Evolutionary conservation across 1,284 basidiomycete species (phyloP).

Genomic region (Entoloma clypeatum): DNA sequence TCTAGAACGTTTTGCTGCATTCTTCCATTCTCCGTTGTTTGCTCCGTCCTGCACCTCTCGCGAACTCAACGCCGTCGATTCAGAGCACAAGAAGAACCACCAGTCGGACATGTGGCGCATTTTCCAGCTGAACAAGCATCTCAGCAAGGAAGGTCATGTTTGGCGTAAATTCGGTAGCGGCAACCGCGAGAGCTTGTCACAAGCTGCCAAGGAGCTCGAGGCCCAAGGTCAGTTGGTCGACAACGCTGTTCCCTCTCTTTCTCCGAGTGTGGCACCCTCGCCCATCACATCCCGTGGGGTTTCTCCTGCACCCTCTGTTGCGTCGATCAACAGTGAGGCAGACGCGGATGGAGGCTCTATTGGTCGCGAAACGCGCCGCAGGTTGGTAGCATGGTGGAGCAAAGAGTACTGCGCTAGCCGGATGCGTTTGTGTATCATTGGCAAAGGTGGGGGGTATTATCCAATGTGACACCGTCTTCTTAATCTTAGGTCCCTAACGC

Average conservation of each 20-base stretch:
- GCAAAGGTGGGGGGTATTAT: constrained; percentile 60
- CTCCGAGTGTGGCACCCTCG: constrained; percentile 37
- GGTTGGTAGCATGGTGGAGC: constrained; percentile 95
- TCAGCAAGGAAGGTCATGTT: constrained; percentile 77
- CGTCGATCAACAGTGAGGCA: constrained; percentile 49
- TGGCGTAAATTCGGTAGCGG: constrained; percentile 97
- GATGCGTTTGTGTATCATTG: constrained; percentile 90
- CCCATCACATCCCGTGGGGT: constrained; percentile 51
- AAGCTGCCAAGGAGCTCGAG: constrained; percentile 56
- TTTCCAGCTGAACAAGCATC: constrained; percentile 92
- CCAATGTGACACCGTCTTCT: neutral
- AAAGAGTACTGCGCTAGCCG: constrained; percentile 91
- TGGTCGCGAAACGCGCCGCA: constrained; percentile 85
- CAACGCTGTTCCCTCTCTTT: constrained; percentile 20
- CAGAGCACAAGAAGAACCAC: constrained; percentile 97
- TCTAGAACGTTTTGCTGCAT: constrained; percentile 87
- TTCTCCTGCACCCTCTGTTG: constrained; percentile 60
- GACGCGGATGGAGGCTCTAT: constrained; percentile 72
- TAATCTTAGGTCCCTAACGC: constrained; percentile 5
- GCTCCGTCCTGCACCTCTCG: constrained; percentile 87
- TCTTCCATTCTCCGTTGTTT: constrained; percentile 94
- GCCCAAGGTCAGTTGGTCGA: constrained; percentile 40
- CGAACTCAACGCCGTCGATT: constrained; percentile 96
- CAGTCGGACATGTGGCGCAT: constrained; percentile 97
- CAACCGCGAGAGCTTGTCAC: constrained; percentile 80